Percentiles rank a stretch among this genome's conserved stretches.
These are phyloP conservation scores for Claviceps sp. DNA, from an alignment of 2,329 filamentous ascomycete genomes.

Conservation along the genomic window DNA sequence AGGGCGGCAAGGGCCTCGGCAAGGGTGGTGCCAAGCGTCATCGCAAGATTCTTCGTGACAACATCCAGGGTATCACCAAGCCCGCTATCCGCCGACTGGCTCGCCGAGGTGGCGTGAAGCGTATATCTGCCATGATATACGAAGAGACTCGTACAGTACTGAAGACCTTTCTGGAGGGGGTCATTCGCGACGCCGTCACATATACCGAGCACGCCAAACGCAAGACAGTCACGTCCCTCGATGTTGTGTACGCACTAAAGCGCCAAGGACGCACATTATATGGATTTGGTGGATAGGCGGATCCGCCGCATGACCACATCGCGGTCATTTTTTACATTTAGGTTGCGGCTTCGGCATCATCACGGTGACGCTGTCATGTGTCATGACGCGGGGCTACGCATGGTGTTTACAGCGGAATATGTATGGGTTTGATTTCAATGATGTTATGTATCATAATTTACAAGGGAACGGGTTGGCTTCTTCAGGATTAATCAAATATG, in stretches of 20 bases:
- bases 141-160: conserved; percentile 66
- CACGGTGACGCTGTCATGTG: background rate
- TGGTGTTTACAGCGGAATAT: conserved; percentile 28
- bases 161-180: conserved; percentile 65
- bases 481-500: too few species aligned
- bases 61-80: conserved; percentile 99
- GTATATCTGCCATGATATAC: conserved; percentile 93
- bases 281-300: conserved; percentile 68
- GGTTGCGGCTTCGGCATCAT: background rate
- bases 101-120: conserved; percentile 98
- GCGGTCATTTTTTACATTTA: conserved; percentile 9
- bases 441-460: conserved; percentile 27
- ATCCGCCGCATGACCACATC: conserved; percentile 22
- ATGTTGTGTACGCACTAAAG: conserved; percentile 56
- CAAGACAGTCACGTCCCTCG: conserved; percentile 62
- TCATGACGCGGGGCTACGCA: conserved; percentile 12
- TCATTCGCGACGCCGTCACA: conserved; percentile 65
- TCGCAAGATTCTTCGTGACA: conserved; percentile 98
- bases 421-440: conserved; percentile 9
- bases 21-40: conserved; percentile 98
- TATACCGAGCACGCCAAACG: conserved; percentile 72
- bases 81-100: conserved; percentile 96
- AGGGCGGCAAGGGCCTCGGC: conserved; percentile 94
- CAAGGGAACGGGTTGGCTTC: conserved; percentile 18
- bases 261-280: conserved; percentile 65